Evolutionary conservation across 495 filamentous ascomycete genomes (phyloP).

Genomic region (Monascus purpureus): DNA sequence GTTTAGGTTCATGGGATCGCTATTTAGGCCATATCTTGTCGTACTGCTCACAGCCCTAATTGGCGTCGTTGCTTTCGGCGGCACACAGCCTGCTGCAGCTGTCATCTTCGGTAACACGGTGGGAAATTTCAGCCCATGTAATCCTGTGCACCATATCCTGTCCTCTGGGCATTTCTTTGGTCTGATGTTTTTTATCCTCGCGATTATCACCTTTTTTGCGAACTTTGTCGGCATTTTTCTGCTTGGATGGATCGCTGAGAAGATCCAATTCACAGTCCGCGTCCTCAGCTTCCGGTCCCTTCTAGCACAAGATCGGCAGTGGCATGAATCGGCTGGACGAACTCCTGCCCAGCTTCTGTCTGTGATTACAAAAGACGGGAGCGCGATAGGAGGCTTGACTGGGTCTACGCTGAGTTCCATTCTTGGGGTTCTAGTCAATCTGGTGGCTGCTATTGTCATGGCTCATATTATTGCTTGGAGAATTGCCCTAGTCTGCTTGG

Average conservation of each 20-base stretch:
- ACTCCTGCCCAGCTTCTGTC: slow-evolving; percentile 32
- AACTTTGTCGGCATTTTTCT: slow-evolving; percentile 35
- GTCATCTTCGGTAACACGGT: slow-evolving; percentile 41
- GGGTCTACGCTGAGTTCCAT: slow-evolving; percentile 31
- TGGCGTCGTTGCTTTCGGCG: slow-evolving; percentile 29
- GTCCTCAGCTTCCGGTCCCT: slow-evolving; percentile 37
- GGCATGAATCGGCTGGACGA: slow-evolving; percentile 37
- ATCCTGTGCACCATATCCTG: slow-evolving; percentile 18
- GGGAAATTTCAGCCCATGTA: slow-evolving; percentile 30
- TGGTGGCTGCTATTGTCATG: slow-evolving; percentile 28
- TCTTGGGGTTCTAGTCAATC: slow-evolving; percentile 31
- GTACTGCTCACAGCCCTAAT: slow-evolving; percentile 22
- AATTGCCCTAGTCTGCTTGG: slow-evolving; percentile 25
- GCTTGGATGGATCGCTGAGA: slow-evolving; percentile 39
- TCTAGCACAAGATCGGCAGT: slow-evolving; percentile 39
- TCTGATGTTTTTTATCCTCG: slow-evolving; percentile 42
- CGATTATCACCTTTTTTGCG: slow-evolving; percentile 37
- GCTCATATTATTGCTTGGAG: slow-evolving; percentile 31
- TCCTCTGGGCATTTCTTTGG: slow-evolving; percentile 34
- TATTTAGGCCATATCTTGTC: slow-evolving; percentile 23
- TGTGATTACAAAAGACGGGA: slow-evolving; percentile 36
- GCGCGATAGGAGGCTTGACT: slow-evolving; percentile 32
- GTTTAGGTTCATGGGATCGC: slow-evolving; percentile 16
- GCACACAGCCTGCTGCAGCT: slow-evolving; percentile 34
- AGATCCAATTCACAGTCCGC: slow-evolving; percentile 34